Conservation (phyloP, 2,329 filamentous ascomycete species). For the Exophiala bonariae region DNA sequence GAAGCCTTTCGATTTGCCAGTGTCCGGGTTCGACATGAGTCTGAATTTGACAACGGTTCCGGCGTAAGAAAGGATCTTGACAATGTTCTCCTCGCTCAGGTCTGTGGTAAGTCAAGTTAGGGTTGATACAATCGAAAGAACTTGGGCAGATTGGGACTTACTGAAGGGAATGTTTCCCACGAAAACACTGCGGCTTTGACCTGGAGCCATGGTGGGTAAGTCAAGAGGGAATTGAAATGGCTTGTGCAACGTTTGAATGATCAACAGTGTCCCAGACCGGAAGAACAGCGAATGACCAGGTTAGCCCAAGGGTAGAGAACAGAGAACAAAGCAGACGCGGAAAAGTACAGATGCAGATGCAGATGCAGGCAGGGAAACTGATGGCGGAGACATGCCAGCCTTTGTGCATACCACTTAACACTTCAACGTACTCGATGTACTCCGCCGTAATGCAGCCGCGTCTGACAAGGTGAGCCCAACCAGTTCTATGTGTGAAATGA, state of each 20-base stretch:
- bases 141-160: slow-evolving; percentile 63
- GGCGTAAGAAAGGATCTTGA: slow-evolving; percentile 85
- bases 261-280: no score
- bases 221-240: not conserved
- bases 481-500: no score
- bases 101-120: slow-evolving; percentile 53
- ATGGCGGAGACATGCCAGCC: no score
- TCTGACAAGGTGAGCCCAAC: no score
- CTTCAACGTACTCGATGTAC: no score
- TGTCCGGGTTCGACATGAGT: slow-evolving; percentile 93
- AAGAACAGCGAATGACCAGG: no score
- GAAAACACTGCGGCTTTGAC: slow-evolving; percentile 46
- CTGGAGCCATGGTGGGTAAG: slow-evolving; percentile 41
- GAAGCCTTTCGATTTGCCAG: slow-evolving; percentile 91
- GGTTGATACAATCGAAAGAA: not conserved
- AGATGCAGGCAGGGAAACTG: no score
- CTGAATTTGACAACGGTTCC: slow-evolving; percentile 91
- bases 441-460: no score
- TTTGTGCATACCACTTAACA: no score
- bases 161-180: slow-evolving; percentile 65
- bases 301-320: not conserved
- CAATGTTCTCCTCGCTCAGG: slow-evolving; percentile 93
- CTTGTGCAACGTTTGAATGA: not conserved
- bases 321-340: no score
- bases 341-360: no score